Percentiles rank a stretch among this genome's conserved stretches.
Conservation (phyloP, 2,329 filamentous ascomycete genomes). For the Phyllosticta ampelicida region DNA sequence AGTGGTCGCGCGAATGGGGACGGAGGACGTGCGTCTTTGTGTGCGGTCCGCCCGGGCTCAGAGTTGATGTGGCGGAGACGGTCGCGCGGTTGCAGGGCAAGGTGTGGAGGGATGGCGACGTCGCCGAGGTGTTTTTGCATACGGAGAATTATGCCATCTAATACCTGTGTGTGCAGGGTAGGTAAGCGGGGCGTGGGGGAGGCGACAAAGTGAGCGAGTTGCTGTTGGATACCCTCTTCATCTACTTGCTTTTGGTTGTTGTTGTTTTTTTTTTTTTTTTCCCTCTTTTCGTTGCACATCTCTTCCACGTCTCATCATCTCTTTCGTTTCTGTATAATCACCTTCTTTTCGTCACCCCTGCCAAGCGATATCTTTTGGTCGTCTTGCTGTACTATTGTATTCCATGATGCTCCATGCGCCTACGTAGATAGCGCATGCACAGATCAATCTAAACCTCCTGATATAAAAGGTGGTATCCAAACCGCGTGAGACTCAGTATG, state of each 20-base stretch:
- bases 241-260: too few species aligned
- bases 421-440: too few species aligned
- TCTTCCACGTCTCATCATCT: background rate
- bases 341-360: background rate
- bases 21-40: constrained; percentile 81
- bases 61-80: constrained; percentile 75
- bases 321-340: background rate
- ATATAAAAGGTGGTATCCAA: too few species aligned
- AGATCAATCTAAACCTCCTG: too few species aligned
- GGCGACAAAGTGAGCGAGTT: background rate
- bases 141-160: constrained; percentile 89
- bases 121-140: constrained; percentile 88
- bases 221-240: background rate
- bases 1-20: constrained; percentile 74
- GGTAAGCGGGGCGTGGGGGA: background rate
- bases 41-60: constrained; percentile 79
- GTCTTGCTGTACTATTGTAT: background rate
- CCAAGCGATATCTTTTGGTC: background rate
- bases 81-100: constrained; percentile 72
- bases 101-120: constrained; percentile 66
- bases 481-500: too few species aligned
- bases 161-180: constrained; percentile 12
- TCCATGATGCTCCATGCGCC: background rate
- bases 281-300: too few species aligned
- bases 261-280: too few species aligned